Conservation (phyloP, 2,329 filamentous ascomycete genomes). For the Pleoardoris graminearum region DNA sequence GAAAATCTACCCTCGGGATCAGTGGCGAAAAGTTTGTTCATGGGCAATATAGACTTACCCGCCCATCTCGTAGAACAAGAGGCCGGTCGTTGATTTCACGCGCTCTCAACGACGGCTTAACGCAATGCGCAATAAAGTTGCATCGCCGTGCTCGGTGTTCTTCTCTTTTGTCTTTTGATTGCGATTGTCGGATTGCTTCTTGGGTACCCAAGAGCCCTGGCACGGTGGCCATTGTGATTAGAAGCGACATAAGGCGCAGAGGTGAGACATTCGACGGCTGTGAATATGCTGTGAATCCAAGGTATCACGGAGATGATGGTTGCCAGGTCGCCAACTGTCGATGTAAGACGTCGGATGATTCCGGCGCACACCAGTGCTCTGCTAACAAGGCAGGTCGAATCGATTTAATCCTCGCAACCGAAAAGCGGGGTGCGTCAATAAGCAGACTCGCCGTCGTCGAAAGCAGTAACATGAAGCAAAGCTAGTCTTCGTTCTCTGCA, state of each 20-base stretch:
- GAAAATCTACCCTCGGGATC: slow-evolving; percentile 33
- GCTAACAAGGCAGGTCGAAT: too few species aligned
- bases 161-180: slow-evolving; percentile 49
- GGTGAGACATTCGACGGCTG: neutral
- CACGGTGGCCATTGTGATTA: slow-evolving; percentile 41
- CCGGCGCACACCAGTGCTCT: too few species aligned
- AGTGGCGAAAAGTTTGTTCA: neutral
- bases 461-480: too few species aligned
- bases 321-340: neutral
- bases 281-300: neutral
- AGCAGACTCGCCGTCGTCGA: too few species aligned
- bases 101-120: slow-evolving; percentile 45
- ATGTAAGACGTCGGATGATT: too few species aligned
- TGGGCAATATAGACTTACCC: slow-evolving; percentile 39
- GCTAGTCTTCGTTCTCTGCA: too few species aligned
- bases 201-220: slow-evolving; percentile 50
- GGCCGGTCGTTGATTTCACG: slow-evolving; percentile 46
- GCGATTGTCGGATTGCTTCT: slow-evolving; percentile 53
- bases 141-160: slow-evolving; percentile 51
- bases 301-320: too few species aligned
- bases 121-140: slow-evolving; percentile 48
- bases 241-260: slow-evolving; percentile 22
- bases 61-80: slow-evolving; percentile 46
- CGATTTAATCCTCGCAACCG: too few species aligned
- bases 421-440: too few species aligned